phyloP scores from a whole-genome alignment of 2,329 filamentous ascomycete species.

The Colletotrichum paranaense region DNA sequence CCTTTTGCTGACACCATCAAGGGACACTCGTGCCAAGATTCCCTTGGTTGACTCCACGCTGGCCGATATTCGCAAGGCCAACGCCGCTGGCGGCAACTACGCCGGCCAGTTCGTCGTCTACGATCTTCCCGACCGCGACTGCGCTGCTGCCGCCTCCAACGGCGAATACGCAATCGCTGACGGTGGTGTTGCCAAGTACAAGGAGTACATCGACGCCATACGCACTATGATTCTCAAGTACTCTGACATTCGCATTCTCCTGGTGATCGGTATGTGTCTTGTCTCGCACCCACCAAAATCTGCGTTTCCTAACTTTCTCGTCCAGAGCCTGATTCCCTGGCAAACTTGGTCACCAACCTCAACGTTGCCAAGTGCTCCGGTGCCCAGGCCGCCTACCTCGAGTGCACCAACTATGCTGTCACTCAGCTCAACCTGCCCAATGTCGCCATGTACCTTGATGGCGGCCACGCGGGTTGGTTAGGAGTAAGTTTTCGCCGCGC shows the following conservation, averaged over 20 bases:
- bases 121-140: slow-evolving; percentile 69
- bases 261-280: slow-evolving; percentile 54
- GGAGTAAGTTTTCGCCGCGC: background rate
- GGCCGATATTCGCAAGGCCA: slow-evolving; percentile 53
- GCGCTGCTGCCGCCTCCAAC: slow-evolving; percentile 66
- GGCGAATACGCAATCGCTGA: slow-evolving; percentile 64
- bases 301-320: slow-evolving; percentile 35
- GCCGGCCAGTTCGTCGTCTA: slow-evolving; percentile 66
- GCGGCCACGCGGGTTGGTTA: slow-evolving; percentile 66
- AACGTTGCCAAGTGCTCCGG: slow-evolving; percentile 60
- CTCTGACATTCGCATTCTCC: slow-evolving; percentile 55
- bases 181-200: slow-evolving; percentile 64
- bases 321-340: slow-evolving; percentile 67
- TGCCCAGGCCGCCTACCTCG: slow-evolving; percentile 60
- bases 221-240: slow-evolving; percentile 53
- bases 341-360: slow-evolving; percentile 68
- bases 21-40: slow-evolving; percentile 62
- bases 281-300: background rate
- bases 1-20: slow-evolving; percentile 40
- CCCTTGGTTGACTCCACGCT: slow-evolving; percentile 58
- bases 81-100: slow-evolving; percentile 51
- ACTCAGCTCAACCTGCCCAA: slow-evolving; percentile 64
- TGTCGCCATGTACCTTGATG: slow-evolving; percentile 65
- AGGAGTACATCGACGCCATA: slow-evolving; percentile 65
- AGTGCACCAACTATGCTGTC: slow-evolving; percentile 63